These are phyloP conservation scores for Xerocomus amazonicus DNA, from an alignment of 1,284 basidiomycete genomes.

Conservation along the genomic window DNA sequence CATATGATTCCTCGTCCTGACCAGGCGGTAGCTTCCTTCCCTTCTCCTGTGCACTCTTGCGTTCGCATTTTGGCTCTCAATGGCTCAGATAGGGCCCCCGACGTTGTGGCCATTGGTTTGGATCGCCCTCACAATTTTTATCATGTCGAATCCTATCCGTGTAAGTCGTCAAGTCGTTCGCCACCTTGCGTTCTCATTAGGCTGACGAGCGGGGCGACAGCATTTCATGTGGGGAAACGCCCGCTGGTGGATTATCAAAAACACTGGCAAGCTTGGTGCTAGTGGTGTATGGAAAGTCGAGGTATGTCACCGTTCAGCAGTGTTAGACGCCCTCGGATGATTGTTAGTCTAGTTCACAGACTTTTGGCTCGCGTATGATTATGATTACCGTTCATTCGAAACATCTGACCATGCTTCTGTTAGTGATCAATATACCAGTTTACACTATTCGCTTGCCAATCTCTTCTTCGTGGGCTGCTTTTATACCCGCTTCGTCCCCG, in stretches of 20 bases:
- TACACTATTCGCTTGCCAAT: constrained; percentile 71
- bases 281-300: constrained; percentile 77
- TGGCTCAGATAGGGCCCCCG: constrained; percentile 55
- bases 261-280: constrained; percentile 57
- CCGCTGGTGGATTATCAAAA: constrained; percentile 77
- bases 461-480: constrained; percentile 74
- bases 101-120: constrained; percentile 82
- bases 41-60: constrained; percentile 72
- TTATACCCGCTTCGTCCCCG: constrained; percentile 41
- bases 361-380: constrained; percentile 73
- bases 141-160: constrained; percentile 78
- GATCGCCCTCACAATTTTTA: constrained; percentile 59
- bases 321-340: background rate
- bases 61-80: constrained; percentile 85
- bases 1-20: constrained; percentile 2
- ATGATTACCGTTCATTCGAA: background rate
- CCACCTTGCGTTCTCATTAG: background rate
- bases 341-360: constrained; percentile 56
- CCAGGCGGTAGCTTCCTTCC: constrained; percentile 61
- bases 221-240: constrained; percentile 34
- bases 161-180: constrained; percentile 39
- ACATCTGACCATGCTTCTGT: constrained; percentile 10
- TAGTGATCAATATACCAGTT: constrained; percentile 81
- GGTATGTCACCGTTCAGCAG: constrained; percentile 39
- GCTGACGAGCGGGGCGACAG: constrained; percentile 6